Evolutionary conservation across 2,329 filamentous ascomycete genomes (phyloP).

Genomic region (Chalaropsis ovoidea): DNA sequence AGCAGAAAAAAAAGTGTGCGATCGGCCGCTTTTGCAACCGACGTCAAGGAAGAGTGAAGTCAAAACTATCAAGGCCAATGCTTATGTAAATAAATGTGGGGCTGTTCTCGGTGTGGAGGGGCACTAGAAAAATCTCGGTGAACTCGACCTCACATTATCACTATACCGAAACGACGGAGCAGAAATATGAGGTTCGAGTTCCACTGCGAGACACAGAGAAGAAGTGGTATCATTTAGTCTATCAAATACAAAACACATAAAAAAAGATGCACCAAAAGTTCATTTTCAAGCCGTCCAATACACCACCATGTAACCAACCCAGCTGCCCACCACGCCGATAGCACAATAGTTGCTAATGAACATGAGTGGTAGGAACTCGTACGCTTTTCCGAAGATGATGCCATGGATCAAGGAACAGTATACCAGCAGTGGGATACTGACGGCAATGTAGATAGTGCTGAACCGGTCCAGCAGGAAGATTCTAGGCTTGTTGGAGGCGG

Average conservation of each 20-base stretch:
- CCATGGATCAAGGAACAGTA: conserved; percentile 82
- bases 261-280: conserved; percentile 1
- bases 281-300: conserved; percentile 55
- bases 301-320: conserved; percentile 87
- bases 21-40: neutral
- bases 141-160: neutral
- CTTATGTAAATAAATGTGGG: conserved; percentile 20
- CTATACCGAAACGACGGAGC: neutral
- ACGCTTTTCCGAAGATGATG: conserved; percentile 68
- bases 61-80: conserved; percentile 13
- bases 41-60: conserved; percentile 5
- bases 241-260: conserved; percentile 19
- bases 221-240: conserved; percentile 24
- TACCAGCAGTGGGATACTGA: conserved; percentile 77
- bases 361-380: conserved; percentile 92
- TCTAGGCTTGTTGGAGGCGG: conserved; percentile 66
- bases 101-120: conserved; percentile 5
- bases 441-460: conserved; percentile 75
- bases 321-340: conserved; percentile 88
- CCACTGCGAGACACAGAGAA: neutral
- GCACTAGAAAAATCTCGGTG: conserved; percentile 8
- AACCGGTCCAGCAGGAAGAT: conserved; percentile 89
- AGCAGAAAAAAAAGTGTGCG: neutral
- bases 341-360: conserved; percentile 92
- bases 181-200: conserved; percentile 10